Conservation (phyloP, 257 asterid genomes). For the Petunia axillaris region DNA sequence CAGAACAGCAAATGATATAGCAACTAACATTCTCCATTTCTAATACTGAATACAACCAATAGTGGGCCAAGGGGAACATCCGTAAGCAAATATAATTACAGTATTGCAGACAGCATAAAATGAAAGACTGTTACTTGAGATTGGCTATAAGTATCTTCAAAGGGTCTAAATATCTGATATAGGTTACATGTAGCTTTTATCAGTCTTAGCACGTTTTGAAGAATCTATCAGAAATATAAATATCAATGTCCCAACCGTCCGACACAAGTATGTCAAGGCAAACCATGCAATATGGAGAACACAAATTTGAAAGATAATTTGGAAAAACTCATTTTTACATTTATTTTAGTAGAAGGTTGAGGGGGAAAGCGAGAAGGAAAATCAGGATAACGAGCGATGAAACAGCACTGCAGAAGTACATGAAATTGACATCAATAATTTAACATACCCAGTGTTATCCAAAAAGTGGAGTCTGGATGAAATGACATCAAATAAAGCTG, state of each 20-base stretch:
- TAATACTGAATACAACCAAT: background rate
- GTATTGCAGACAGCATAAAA: background rate
- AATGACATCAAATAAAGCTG: slow-evolving; percentile 2
- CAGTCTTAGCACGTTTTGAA: background rate
- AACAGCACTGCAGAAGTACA: background rate
- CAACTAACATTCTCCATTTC: background rate
- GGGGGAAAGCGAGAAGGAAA: slow-evolving; percentile 1
- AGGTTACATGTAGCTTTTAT: background rate
- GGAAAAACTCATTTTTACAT: background rate
- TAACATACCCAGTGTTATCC: too few relatives aligned
- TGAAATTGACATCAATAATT: too few relatives aligned
- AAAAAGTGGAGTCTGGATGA: background rate
- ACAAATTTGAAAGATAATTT: background rate
- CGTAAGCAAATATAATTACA: background rate
- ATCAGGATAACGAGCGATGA: background rate
- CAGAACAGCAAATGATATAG: background rate
- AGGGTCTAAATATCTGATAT: slow-evolving; percentile 1
- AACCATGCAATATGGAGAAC: background rate
- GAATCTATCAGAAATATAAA: background rate
- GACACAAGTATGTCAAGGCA: slow-evolving; percentile 1
- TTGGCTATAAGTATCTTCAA: background rate
- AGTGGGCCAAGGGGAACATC: background rate
- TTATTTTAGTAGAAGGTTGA: background rate
- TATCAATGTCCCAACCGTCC: background rate
- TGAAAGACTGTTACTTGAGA: background rate